A percentile compares a stretch with the other conserved stretches of the same genome.
Conservation (phyloP, 305 asterid genomes). For the Coffea humblotiana region DNA sequence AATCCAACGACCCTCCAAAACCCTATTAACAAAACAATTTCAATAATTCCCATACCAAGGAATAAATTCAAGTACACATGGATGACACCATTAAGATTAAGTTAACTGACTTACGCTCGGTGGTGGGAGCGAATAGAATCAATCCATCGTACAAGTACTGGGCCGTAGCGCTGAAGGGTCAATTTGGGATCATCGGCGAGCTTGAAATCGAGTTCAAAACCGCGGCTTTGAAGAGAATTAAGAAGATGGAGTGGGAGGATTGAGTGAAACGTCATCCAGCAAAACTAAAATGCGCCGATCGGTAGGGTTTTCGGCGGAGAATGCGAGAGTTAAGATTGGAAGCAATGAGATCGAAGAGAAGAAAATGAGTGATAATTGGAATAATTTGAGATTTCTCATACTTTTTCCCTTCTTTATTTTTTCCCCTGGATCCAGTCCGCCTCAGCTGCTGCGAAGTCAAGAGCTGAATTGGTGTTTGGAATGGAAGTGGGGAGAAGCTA, state of each 20-base stretch:
- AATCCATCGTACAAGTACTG: conserved; percentile 53
- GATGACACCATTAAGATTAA: neutral
- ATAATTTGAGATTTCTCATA: conserved; percentile 8
- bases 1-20: conserved; percentile 59
- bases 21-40: conserved; percentile 27
- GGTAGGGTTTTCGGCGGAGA: conserved; percentile 47
- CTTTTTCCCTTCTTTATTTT: neutral
- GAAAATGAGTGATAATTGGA: conserved; percentile 12
- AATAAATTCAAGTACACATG: neutral
- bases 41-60: neutral
- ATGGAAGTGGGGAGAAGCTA: neutral
- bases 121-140: conserved; percentile 51
- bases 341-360: conserved; percentile 30
- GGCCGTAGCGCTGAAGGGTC: conserved; percentile 58
- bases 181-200: conserved; percentile 57
- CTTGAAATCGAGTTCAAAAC: conserved; percentile 67
- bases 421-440: conserved; percentile 6
- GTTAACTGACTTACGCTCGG: conserved; percentile 39
- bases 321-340: conserved; percentile 36
- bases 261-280: conserved; percentile 60
- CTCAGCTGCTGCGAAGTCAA: neutral
- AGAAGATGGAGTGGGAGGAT: conserved; percentile 71
- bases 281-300: conserved; percentile 57
- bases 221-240: conserved; percentile 49
- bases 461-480: too few species aligned